These are phyloP conservation scores for Pseudopyrenochaeta lycopersici DNA, from an alignment of 2,329 filamentous ascomycete genomes.

Conservation along the genomic window DNA sequence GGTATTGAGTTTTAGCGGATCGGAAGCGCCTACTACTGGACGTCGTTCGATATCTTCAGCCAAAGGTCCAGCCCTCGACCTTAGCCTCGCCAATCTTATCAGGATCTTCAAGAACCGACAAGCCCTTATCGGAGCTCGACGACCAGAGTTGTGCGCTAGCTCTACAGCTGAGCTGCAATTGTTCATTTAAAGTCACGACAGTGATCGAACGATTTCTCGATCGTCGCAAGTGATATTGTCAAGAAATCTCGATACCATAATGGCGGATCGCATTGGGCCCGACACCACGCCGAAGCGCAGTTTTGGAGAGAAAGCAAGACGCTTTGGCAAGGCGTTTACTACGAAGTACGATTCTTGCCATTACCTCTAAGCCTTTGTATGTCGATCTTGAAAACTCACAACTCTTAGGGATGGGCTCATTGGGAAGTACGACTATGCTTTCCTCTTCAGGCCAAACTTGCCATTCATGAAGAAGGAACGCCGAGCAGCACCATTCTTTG, in stretches of 20 bases:
- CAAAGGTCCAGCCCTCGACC: constrained; percentile 26
- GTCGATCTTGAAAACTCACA: constrained; percentile 17
- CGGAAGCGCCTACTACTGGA: constrained; percentile 9
- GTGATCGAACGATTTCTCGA: neutral
- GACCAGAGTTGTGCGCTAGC: constrained; percentile 7
- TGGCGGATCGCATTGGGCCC: constrained; percentile 56
- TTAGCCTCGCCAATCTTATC: constrained; percentile 26
- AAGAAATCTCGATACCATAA: constrained; percentile 3
- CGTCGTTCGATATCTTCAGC: constrained; percentile 21
- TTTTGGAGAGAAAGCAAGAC: constrained; percentile 52
- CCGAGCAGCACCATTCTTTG: constrained; percentile 79
- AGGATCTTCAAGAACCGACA: constrained; percentile 7
- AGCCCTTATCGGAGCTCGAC: constrained; percentile 24
- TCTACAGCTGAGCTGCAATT: neutral
- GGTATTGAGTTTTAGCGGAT: constrained; percentile 7
- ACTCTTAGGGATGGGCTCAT: constrained; percentile 72
- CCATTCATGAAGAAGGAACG: constrained; percentile 77
- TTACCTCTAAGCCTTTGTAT: neutral
- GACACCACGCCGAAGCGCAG: constrained; percentile 52
- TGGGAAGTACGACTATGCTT: constrained; percentile 88
- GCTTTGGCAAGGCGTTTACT: constrained; percentile 57
- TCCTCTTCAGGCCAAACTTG: constrained; percentile 82
- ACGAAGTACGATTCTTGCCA: constrained; percentile 54
- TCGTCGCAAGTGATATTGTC: neutral
- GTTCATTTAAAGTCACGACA: neutral